These are phyloP conservation scores for Medakamo hakoo DNA, from an alignment of 139 green algal genomes.

Conservation along the genomic window DNA sequence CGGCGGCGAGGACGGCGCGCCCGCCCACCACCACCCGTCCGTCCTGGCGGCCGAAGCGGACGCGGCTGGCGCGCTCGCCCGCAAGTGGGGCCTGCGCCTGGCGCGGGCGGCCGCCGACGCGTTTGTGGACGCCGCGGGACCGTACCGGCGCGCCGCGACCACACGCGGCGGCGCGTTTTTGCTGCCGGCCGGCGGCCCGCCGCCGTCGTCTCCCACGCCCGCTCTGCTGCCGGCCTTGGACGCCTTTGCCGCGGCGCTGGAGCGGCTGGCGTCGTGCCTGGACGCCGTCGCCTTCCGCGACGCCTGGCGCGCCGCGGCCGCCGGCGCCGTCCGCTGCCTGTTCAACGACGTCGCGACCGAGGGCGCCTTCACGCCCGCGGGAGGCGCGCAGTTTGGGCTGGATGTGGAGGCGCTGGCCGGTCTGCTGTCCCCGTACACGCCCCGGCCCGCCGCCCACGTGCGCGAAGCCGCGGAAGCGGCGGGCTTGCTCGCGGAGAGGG, in stretches of 20 bases:
- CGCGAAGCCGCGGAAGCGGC: constrained; percentile 23
- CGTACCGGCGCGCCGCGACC: constrained; percentile 6
- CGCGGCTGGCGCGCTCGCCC: constrained; percentile 12
- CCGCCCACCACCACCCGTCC: background rate
- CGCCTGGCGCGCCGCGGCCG: constrained; percentile 24
- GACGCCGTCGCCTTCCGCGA: constrained; percentile 34
- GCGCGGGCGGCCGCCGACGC: constrained; percentile 22
- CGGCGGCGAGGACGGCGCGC: constrained; percentile 1
- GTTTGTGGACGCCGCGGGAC: constrained; percentile 9
- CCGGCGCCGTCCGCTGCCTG: constrained; percentile 21
- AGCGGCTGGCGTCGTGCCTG: constrained; percentile 14
- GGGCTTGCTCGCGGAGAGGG: background rate
- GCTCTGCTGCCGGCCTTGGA: constrained; percentile 11
- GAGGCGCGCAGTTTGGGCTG: constrained; percentile 10
- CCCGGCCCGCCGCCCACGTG: constrained; percentile 26
- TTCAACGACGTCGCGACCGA: constrained; percentile 39
- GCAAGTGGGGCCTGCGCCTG: constrained; percentile 30
- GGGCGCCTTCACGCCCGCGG: constrained; percentile 18
- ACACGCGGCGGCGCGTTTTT: background rate
- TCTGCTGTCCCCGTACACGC: constrained; percentile 24
- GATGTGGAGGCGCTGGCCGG: constrained; percentile 16
- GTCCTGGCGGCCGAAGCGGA: constrained; percentile 19
- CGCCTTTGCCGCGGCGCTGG: constrained; percentile 14
- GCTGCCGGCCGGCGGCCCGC: background rate
- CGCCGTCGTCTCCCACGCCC: background rate